Evolutionary conservation across 2,329 filamentous ascomycete species (phyloP), one percentile per base, ranked within the genome.

Genomic region (Ophiostoma sp.): DNA sequence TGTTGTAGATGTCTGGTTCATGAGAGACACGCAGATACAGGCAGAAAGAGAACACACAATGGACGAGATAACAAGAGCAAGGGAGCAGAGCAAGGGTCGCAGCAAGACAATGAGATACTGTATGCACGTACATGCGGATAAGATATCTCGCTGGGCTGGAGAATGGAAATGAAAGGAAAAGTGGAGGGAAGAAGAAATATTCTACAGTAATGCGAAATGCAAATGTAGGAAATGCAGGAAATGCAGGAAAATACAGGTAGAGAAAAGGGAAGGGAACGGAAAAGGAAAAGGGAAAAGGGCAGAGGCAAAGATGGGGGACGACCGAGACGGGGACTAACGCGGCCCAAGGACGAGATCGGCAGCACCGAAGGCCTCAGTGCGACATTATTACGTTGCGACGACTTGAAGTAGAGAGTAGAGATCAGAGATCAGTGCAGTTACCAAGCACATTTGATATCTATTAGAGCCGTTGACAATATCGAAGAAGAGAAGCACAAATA

Each of bases 281-380:
- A 23, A 65, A 65, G 11, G 33, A 36, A n/a, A 65, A 36, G 5
- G 35, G 1, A n/a, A 36, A 15, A 15, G 2, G 17, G 6, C 8
- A 35, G 13, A 20, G 27, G 17, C 60, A 65, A 65, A 65, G 60
- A 65, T 36, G 60, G 62, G 31, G 35, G 62, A 13, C 54, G 54
- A 62, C 35, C 57, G 57, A 39, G 17, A 23, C 20, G 33, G 62
- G 62, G 62, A 65, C 62, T 65, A 41, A 65, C 62, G 62, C 62
- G 62, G 62, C 62, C 62, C 33, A 33, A 41, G 20, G 33, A 39
- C 8, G 62, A n/a, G 54, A 60, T 60, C 54, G 54, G 54, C 54
- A 31, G 54, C 54, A 60, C 54, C 54, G 54, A 60, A 33, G 23
- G 52, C 6, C 52, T 17, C n/a, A 57, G 52, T 48, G 52, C n/a